Evolutionary conservation across 345 rosid genomes (phyloP).

Genomic region (Eucalyptus decipiens): DNA sequence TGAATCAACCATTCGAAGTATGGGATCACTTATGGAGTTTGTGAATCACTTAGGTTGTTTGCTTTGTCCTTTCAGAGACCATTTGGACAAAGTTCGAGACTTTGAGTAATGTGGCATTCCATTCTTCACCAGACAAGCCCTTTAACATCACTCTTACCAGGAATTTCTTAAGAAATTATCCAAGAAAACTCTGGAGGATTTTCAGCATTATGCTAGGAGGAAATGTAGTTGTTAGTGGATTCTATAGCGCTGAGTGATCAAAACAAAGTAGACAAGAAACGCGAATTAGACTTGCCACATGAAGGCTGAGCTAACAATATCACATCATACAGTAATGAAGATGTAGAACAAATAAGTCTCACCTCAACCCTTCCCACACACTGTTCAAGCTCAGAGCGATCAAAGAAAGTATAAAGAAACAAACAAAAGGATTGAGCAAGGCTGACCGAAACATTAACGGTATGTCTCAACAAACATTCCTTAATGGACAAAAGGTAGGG

Average conservation of each 20-base stretch:
- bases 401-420: background rate
- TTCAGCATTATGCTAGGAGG: background rate
- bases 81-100: no score
- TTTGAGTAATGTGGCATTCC: no score
- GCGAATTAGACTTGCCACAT: background rate
- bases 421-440: background rate
- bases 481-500: background rate
- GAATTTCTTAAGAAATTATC: no score
- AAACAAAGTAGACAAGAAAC: background rate
- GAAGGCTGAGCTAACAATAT: background rate
- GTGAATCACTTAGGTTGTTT: background rate
- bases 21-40: background rate
- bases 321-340: background rate
- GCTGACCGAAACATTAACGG: no score
- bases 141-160: no score
- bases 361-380: no score
- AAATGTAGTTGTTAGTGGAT: background rate
- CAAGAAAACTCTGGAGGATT: no score
- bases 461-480: background rate
- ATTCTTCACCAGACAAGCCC: no score
- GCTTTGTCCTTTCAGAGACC: no score
- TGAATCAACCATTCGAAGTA: background rate
- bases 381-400: background rate
- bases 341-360: background rate
- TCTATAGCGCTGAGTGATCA: background rate